Evolutionary conservation across 345 rosid species (phyloP), one percentile per base, ranked within the genome.

Genomic region (Triadica sebifera): DNA sequence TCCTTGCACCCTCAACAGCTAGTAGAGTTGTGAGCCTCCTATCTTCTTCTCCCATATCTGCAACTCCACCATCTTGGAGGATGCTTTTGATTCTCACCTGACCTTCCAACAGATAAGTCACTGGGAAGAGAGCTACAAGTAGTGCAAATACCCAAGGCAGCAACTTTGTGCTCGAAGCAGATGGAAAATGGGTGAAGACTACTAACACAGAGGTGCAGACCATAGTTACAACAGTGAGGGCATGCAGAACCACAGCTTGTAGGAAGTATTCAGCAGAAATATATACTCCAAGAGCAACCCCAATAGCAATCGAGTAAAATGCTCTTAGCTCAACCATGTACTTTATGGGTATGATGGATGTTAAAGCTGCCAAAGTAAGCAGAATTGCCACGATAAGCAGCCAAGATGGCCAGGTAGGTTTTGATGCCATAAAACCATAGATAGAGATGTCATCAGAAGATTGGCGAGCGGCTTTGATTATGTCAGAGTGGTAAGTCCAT

Each of bases 341-440:
- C 69, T 88, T 93, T 69, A 95, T 89, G 75, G 99, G 97, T 81
- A 91, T 87, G 78, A 93, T 72, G 53, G 99, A 93, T 70, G 97
- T 95, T 76, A 83, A 85, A 58, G 94, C 93, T 25, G 99, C 90
- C 58, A 95, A 85, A 67, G 97, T 90, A 69, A 95, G 93, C 78
- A 95, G 82, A 75, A 91, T 88, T 76, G 96, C 90, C 66, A 82
- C 71, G 52, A 95, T 93, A 61, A 95, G 97, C 73, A 93, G 78
- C 98, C 99, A 95, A 62, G 99, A 89, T 17, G 99, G 98, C 98
- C 99, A 93, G 22, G 96, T 90, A 41, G 99, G 99, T 84, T 91
- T 93, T 71, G 94, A 85, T 65, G 96, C 92, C 85, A 91, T 80
- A 67, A 95, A 91, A 17, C 97, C 99, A 61, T 95, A 95, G 69